Evolutionary conservation across 352 stramenopile genomes (phyloP).

Genomic region (Peronosclerospora sorghi): DNA sequence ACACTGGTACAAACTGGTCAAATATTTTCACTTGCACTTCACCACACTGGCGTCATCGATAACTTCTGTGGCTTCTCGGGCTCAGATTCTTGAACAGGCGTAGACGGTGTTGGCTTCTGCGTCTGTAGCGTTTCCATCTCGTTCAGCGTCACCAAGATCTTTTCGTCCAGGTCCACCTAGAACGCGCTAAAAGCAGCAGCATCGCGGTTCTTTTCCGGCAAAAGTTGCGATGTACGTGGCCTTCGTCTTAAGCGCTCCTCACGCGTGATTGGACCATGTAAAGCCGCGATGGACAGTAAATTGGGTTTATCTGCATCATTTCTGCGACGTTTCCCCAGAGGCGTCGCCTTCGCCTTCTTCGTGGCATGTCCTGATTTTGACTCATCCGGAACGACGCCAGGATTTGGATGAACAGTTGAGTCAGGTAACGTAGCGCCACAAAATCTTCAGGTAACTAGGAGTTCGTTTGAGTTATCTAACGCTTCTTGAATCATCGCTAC

Average conservation of each 20-base stretch:
- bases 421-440: slow-evolving; percentile 22
- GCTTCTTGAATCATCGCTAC: slow-evolving; percentile 47
- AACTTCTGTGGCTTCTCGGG: slow-evolving; percentile 25
- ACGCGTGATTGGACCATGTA: slow-evolving; percentile 24
- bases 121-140: slow-evolving; percentile 66
- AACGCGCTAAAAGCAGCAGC: slow-evolving; percentile 45
- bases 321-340: no score
- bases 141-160: slow-evolving; percentile 71
- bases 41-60: no score
- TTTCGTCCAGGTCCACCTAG: slow-evolving; percentile 58
- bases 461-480: slow-evolving; percentile 34
- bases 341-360: no score
- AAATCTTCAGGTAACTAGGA: slow-evolving; percentile 17
- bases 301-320: slow-evolving; percentile 21
- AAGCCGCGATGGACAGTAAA: slow-evolving; percentile 24
- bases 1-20: no score
- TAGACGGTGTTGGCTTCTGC: slow-evolving; percentile 63
- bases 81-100: no score
- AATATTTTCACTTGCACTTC: no score
- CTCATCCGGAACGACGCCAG: slow-evolving; percentile 13
- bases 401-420: slow-evolving; percentile 21
- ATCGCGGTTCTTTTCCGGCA: slow-evolving; percentile 63
- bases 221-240: slow-evolving; percentile 55
- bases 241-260: slow-evolving; percentile 50
- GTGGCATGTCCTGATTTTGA: slow-evolving; percentile 10